These are phyloP conservation scores for Tricholoma matsutake DNA, from an alignment of 768 basidiomycete genomes.

Conservation along the genomic window DNA sequence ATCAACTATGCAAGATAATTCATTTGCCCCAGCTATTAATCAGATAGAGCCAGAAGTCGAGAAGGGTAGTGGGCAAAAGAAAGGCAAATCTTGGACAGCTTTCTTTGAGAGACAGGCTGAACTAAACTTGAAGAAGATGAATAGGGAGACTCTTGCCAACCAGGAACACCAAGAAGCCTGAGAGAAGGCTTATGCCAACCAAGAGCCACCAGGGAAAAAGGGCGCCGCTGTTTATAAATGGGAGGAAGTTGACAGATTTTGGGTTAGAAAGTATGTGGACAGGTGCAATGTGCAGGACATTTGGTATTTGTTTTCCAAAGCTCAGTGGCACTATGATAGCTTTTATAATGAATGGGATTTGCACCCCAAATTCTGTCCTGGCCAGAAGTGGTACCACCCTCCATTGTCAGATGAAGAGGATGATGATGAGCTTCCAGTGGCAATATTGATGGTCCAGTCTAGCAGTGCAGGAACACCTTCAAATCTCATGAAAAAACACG, in stretches of 20 bases:
- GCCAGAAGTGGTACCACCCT: neutral
- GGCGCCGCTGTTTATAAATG: neutral
- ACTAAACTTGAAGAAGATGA: neutral
- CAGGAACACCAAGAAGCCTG: neutral
- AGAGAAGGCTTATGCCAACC: neutral
- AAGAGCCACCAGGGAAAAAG: neutral
- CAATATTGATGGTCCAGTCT: neutral
- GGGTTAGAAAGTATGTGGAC: neutral
- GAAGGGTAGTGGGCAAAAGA: neutral
- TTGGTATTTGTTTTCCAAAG: neutral
- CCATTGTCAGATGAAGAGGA: neutral
- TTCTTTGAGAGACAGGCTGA: neutral
- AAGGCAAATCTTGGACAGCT: neutral
- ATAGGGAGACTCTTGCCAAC: neutral
- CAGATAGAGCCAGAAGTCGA: neutral
- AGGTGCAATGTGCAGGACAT: neutral
- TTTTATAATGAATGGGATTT: conserved; percentile 1
- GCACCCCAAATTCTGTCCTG: neutral
- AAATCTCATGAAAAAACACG: neutral
- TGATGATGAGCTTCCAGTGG: neutral
- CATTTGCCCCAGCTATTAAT: neutral
- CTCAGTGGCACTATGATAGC: neutral
- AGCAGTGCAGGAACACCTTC: neutral
- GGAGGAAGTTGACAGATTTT: conserved; percentile 2
- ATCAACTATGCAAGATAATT: neutral